A percentile compares a stretch with the other conserved stretches of the same genome.
Evolutionary conservation across 441 rosid species (phyloP).

Genomic region (Erodium chrysanthum): DNA sequence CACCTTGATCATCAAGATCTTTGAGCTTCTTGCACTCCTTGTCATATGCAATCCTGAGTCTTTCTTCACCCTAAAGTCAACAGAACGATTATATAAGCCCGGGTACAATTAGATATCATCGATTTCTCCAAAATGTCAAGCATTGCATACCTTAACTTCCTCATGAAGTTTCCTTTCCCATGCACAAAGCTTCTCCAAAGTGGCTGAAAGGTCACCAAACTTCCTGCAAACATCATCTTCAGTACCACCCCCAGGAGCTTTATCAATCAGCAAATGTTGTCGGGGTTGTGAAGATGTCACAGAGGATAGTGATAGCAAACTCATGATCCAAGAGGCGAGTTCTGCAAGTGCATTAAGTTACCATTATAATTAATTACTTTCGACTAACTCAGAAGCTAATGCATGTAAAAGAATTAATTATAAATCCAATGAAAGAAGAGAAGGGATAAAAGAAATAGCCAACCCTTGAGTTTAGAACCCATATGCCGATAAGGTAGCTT

Average conservation of each 20-base stretch:
- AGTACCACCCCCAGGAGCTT: neutral
- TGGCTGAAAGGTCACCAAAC: slow-evolving; percentile 26
- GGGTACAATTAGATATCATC: neutral
- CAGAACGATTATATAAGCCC: neutral
- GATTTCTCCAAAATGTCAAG: neutral
- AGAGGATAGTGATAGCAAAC: neutral
- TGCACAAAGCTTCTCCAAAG: slow-evolving; percentile 29
- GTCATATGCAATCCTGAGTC: slow-evolving; percentile 20
- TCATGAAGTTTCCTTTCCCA: slow-evolving; percentile 35
- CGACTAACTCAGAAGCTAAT: too few species aligned
- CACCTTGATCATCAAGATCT: slow-evolving; percentile 21
- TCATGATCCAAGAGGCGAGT: slow-evolving; percentile 21
- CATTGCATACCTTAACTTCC: slow-evolving; percentile 25
- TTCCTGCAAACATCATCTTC: slow-evolving; percentile 11
- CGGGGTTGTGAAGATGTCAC: slow-evolving; percentile 2
- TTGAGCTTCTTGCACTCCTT: slow-evolving; percentile 21
- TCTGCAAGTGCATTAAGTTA: slow-evolving; percentile 8
- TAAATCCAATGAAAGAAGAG: too few species aligned
- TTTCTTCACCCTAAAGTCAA: slow-evolving; percentile 23
- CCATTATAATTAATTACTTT: neutral
- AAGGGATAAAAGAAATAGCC: neutral
- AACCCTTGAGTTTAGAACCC: slow-evolving; percentile 24
- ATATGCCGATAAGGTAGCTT: slow-evolving; percentile 22
- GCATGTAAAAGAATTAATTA: too few species aligned
- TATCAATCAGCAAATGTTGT: slow-evolving; percentile 7